Evolutionary conservation across 2,329 filamentous ascomycete species (phyloP).

Genomic region (Colletotrichum coccodes): DNA sequence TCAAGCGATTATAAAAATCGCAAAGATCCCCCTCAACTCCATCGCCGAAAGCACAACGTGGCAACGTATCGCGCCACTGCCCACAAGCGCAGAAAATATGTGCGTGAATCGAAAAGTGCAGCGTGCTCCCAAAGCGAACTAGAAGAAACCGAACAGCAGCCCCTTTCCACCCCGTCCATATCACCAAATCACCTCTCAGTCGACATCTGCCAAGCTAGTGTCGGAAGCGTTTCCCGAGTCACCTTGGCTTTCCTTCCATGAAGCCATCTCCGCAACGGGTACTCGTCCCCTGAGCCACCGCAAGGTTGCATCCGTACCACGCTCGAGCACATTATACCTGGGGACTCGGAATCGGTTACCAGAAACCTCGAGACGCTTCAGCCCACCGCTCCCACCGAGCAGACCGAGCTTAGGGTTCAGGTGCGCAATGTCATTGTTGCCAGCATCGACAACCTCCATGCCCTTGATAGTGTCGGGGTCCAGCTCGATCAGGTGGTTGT

Average conservation of each 20-base stretch:
- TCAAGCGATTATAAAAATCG: background rate
- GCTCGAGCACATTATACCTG: conserved; percentile 83
- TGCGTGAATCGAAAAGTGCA: conserved; percentile 24
- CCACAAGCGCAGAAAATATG: conserved; percentile 8
- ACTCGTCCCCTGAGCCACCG: conserved; percentile 84
- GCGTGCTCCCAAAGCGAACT: background rate
- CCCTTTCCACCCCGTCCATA: background rate
- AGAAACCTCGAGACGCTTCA: conserved; percentile 78
- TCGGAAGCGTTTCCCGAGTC: conserved; percentile 43
- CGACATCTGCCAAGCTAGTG: conserved; percentile 40
- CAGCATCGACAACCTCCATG: conserved; percentile 79
- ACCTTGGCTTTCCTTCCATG: conserved; percentile 61
- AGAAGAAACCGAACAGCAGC: background rate
- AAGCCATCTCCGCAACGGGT: conserved; percentile 67
- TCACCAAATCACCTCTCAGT: conserved; percentile 32
- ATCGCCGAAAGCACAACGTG: conserved; percentile 2
- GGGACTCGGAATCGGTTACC: conserved; percentile 92
- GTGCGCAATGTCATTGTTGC: conserved; percentile 86
- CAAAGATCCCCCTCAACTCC: conserved; percentile 28
- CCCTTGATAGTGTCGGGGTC: conserved; percentile 80
- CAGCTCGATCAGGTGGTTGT: conserved; percentile 82
- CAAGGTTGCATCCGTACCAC: conserved; percentile 86
- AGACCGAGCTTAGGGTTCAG: conserved; percentile 85
- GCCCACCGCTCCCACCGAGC: conserved; percentile 69
- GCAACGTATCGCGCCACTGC: conserved; percentile 3